Evolutionary conservation across 495 filamentous ascomycete genomes (phyloP).

Genomic region (Podospora anserina): DNA sequence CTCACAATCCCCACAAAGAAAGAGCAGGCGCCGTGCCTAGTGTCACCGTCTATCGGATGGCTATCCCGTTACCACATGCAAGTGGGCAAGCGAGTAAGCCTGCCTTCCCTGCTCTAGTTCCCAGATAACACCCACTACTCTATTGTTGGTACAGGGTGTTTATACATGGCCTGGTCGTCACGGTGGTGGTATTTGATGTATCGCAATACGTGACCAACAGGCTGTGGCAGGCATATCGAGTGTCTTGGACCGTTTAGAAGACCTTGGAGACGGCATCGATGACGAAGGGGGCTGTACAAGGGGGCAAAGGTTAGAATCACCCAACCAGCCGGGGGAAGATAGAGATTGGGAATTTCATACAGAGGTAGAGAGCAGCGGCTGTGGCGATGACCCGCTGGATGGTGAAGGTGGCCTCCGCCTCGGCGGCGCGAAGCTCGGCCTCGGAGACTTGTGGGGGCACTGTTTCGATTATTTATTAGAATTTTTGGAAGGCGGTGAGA

Average conservation of each 20-base stretch:
- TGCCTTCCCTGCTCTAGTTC: not conserved
- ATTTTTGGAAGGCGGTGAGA: not conserved
- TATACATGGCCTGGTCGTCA: conserved; percentile 3
- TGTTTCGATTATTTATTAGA: conserved; percentile 31
- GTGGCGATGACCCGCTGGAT: conserved; percentile 60
- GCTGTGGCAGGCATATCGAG: not conserved
- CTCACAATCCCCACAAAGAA: not conserved
- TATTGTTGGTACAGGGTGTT: not conserved
- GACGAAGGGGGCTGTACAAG: conserved; percentile 71
- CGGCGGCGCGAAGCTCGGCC: conserved; percentile 60
- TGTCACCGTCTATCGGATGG: not conserved
- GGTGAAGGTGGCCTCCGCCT: conserved; percentile 66
- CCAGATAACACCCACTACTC: not conserved
- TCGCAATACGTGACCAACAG: not conserved
- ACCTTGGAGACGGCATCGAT: conserved; percentile 74
- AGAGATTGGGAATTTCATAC: conserved; percentile 49
- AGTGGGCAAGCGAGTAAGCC: not conserved
- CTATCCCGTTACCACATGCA: not conserved
- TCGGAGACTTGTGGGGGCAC: conserved; percentile 46
- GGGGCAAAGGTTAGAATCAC: not conserved
- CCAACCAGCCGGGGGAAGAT: not conserved
- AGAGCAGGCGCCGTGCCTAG: not conserved
- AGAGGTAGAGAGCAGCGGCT: conserved; percentile 73
- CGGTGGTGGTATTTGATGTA: not conserved
- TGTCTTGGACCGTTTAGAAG: conserved; percentile 48